Evolutionary conservation across 345 rosid species (phyloP).

Genomic region (Aurinia saxatilis): DNA sequence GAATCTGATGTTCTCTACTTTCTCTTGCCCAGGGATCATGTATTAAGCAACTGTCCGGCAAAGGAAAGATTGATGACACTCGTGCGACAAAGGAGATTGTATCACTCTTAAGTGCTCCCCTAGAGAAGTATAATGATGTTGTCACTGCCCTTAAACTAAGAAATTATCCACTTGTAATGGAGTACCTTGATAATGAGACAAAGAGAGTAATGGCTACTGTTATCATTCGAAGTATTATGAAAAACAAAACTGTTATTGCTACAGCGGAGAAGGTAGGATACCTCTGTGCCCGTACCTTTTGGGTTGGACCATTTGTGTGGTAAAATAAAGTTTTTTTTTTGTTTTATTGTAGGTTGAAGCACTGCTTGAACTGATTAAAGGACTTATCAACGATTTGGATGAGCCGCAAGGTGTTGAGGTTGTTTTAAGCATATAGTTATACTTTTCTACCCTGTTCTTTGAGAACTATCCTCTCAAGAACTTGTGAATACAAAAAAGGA

Average conservation of each 20-base stretch:
- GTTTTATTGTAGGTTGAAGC: conserved; percentile 64
- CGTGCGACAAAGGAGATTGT: conserved; percentile 91
- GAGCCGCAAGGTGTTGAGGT: conserved; percentile 63
- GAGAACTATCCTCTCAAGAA: neutral
- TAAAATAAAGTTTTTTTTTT: conserved; percentile 17
- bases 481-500: neutral
- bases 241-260: conserved; percentile 71
- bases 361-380: conserved; percentile 80
- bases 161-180: conserved; percentile 81
- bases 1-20: conserved; percentile 16
- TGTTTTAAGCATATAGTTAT: conserved; percentile 16
- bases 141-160: conserved; percentile 86
- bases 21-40: conserved; percentile 77
- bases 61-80: conserved; percentile 75
- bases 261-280: conserved; percentile 65
- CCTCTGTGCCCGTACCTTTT: conserved; percentile 5
- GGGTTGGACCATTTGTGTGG: neutral
- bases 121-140: conserved; percentile 91
- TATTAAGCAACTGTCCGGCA: conserved; percentile 63
- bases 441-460: neutral
- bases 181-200: conserved; percentile 81
- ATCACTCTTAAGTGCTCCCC: conserved; percentile 91
- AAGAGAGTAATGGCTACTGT: conserved; percentile 92
- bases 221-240: conserved; percentile 92
- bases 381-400: conserved; percentile 90